Conservation (phyloP, 2,329 filamentous ascomycete species). For the Colletotrichum sojae region DNA sequence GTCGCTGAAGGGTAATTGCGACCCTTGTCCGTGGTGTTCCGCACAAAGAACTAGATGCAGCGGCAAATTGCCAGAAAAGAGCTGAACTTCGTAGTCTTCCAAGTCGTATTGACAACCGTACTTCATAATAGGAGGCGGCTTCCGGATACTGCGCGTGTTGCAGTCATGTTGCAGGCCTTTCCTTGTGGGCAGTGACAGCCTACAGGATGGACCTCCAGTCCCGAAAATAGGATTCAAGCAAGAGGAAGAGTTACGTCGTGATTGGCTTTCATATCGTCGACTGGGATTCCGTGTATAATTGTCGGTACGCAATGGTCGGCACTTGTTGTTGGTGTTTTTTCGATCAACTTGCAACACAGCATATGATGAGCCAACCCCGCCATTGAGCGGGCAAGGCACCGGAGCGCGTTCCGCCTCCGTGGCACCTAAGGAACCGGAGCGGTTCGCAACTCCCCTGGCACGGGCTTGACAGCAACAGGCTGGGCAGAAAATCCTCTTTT, state of each 20-base stretch:
- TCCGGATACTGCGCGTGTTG: background rate
- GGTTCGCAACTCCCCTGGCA: background rate
- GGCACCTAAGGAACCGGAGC: background rate
- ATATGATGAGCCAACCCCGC: background rate
- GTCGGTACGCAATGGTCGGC: no score
- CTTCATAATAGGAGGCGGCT: background rate
- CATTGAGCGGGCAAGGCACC: slow-evolving; percentile 6
- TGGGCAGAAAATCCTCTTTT: slow-evolving; percentile 1
- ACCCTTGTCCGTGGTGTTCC: background rate
- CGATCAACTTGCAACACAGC: background rate
- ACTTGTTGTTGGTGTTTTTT: background rate
- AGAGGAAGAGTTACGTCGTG: no score
- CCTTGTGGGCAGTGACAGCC: background rate
- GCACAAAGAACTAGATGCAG: background rate
- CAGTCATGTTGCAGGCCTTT: background rate
- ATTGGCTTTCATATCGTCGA: background rate
- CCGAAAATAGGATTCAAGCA: slow-evolving; percentile 4
- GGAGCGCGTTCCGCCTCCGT: slow-evolving; percentile 10
- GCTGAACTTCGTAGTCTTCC: background rate
- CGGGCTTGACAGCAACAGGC: no score
- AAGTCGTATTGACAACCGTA: no score
- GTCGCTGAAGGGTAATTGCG: slow-evolving; percentile 3
- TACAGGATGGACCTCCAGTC: background rate
- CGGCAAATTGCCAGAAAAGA: background rate
- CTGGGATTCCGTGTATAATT: background rate